Evolutionary conservation across 1,284 basidiomycete species (phyloP).

Genomic region (Papiliotrema flavescens): DNA sequence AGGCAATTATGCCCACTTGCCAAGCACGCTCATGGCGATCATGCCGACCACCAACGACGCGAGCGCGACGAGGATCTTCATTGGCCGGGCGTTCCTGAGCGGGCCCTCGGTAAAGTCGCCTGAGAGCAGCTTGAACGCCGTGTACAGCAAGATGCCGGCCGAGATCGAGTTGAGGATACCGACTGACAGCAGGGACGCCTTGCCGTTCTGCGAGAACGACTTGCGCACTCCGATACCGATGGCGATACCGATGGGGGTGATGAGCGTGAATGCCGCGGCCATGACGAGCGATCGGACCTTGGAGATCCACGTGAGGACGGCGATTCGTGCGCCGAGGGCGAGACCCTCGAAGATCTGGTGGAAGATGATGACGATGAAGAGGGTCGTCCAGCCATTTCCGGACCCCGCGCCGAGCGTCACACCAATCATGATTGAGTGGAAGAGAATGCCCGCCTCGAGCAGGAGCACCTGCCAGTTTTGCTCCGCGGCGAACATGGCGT

Average conservation of each 20-base stretch:
- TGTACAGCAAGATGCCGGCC: constrained; percentile 41
- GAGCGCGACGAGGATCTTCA: constrained; percentile 22
- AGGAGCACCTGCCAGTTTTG: constrained; percentile 43
- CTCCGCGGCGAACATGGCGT: constrained; percentile 20
- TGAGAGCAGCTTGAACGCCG: constrained; percentile 33
- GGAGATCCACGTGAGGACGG: constrained; percentile 18
- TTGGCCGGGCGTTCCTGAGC: constrained; percentile 13
- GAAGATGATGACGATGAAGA: constrained; percentile 23
- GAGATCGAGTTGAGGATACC: constrained; percentile 35
- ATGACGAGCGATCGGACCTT: constrained; percentile 16
- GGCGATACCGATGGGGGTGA: constrained; percentile 28
- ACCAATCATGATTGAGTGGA: constrained; percentile 39
- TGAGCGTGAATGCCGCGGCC: constrained; percentile 21
- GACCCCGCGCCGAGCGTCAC: constrained; percentile 24
- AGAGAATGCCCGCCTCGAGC: constrained; percentile 52
- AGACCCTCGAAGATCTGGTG: constrained; percentile 39
- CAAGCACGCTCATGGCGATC: constrained; percentile 43
- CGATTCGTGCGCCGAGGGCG: constrained; percentile 29
- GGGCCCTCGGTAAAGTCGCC: constrained; percentile 29
- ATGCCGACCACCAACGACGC: constrained; percentile 28
- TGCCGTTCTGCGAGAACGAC: constrained; percentile 35
- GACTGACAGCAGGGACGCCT: constrained; percentile 30
- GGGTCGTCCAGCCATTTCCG: constrained; percentile 18
- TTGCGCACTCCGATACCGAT: constrained; percentile 33
- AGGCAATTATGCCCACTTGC: constrained; percentile 49